A percentile compares a stretch with the other conserved stretches of the same genome.
phyloP scores from a whole-genome alignment of 495 filamentous ascomycete genomes.

The Hypoxylon crocopeplum region DNA sequence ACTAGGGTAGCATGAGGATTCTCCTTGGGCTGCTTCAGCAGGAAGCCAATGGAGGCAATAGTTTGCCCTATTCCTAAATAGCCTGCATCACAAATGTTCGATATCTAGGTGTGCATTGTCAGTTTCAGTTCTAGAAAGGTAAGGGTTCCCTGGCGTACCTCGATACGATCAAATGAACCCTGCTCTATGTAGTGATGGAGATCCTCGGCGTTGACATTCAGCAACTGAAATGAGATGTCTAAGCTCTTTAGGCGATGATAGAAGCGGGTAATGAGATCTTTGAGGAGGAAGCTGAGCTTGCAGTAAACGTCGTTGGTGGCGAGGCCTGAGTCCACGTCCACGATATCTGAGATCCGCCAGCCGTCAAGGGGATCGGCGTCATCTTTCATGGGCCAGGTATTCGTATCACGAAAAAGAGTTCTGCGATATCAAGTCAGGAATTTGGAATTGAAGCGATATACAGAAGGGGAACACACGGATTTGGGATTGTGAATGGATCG shows the following conservation, averaged over 20 bases:
- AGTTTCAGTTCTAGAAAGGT: neutral
- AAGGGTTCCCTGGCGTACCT: constrained; percentile 2
- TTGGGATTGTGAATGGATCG: constrained; percentile 36
- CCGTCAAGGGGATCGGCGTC: constrained; percentile 36
- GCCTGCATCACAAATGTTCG: constrained; percentile 27
- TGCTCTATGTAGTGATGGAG: constrained; percentile 4
- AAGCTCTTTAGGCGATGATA: constrained; percentile 7
- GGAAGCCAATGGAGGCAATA: constrained; percentile 8
- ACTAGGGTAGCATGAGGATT: constrained; percentile 40
- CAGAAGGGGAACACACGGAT: constrained; percentile 36
- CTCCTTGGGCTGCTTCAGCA: constrained; percentile 20
- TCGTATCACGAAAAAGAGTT: constrained; percentile 20
- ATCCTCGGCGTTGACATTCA: constrained; percentile 14
- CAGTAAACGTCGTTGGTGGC: constrained; percentile 43
- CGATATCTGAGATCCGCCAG: constrained; percentile 35
- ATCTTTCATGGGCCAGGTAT: constrained; percentile 26
- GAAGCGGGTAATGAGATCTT: constrained; percentile 23
- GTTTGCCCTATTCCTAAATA: constrained; percentile 26
- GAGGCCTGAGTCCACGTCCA: neutral
- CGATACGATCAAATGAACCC: constrained; percentile 24
- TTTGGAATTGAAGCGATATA: neutral
- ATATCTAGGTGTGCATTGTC: too few relatives aligned
- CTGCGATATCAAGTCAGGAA: too few relatives aligned
- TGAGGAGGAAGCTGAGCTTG: constrained; percentile 37
- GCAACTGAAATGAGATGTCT: constrained; percentile 12